Conservation (phyloP, 2,329 filamentous ascomycete species). For the Monilinia vaccinii-corymbosi region DNA sequence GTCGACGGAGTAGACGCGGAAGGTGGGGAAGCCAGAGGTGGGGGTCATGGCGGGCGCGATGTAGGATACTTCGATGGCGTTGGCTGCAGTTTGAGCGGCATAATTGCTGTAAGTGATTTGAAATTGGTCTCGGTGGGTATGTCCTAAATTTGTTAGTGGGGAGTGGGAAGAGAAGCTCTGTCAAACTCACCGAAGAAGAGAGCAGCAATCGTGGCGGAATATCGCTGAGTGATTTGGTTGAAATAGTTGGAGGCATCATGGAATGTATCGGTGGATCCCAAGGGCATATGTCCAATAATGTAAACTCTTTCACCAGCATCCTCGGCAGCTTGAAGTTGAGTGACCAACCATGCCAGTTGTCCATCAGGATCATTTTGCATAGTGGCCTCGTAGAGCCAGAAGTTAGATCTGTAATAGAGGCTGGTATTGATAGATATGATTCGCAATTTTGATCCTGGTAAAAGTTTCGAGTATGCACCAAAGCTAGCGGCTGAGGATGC, state of each 20-base stretch:
- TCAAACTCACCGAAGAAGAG: constrained; percentile 24
- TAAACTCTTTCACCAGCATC: constrained; percentile 31
- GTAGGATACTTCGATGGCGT: constrained; percentile 26
- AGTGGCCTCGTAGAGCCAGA: constrained; percentile 31
- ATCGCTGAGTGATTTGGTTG: constrained; percentile 27
- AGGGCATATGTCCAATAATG: constrained; percentile 30
- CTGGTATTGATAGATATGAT: constrained; percentile 37
- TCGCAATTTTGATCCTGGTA: constrained; percentile 27
- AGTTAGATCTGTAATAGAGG: constrained; percentile 35
- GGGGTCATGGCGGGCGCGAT: constrained; percentile 29
- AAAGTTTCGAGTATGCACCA: constrained; percentile 32
- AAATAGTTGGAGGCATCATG: constrained; percentile 31
- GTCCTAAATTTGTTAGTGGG: constrained; percentile 14
- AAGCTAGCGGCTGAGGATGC: constrained; percentile 25
- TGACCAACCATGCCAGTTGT: constrained; percentile 32
- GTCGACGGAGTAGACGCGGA: constrained; percentile 29
- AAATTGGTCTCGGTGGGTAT: constrained; percentile 31
- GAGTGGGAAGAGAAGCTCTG: background rate
- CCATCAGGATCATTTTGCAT: constrained; percentile 33
- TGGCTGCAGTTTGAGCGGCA: constrained; percentile 18
- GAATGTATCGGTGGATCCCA: constrained; percentile 31
- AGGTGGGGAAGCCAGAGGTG: constrained; percentile 29
- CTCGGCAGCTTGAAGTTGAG: constrained; percentile 32
- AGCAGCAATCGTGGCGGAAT: constrained; percentile 26
- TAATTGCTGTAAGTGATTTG: constrained; percentile 28